Base-by-base conservation (phyloP, 2,329 filamentous ascomycete species). In the Beauveria asiatica region DNA sequence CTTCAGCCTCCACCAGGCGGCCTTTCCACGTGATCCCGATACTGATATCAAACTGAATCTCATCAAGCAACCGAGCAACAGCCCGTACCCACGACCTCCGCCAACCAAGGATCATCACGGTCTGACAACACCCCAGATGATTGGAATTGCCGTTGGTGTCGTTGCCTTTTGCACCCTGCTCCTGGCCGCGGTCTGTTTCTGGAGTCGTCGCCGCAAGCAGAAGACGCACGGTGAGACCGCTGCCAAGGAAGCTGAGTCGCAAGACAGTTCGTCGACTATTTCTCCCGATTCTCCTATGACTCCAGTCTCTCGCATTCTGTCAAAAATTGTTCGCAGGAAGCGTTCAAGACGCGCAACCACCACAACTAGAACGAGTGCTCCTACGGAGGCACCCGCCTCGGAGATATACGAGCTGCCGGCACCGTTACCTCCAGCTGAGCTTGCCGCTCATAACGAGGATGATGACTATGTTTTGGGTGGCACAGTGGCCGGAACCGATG, bases 1-100 rank as follows among this genome's bases (percentile, higher is more conserved):
- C 13, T 85, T 83, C 67, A 81, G 80, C 1, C 66, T 87, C 25
- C 78, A 84, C 59, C 80, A 84, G 65, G 83, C 83, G 10, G 66
- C 67, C 55, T 81, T 83, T 66, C 78, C 83, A n/a, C 64, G 73
- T 51, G 68, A 76, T 13, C 73, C 77, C 2, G 63, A 67, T 39
- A 69, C 62, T 13, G 74, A 76, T 63, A 75, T 73, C 30, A 76
- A 73, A 41, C 68, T 81, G 30, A 67, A 74, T 21, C 68, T 69
- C 13, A 79, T 83, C 44, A 68, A 72, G 13, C 74, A 75, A 48
- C 72, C 78, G 0, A 65, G 70, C 7, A 73, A 77, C 62, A 82
- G 80, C 61, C 74, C 77, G 1, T 82, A 79, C 63, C 78, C 79
- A 2, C 67, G 71, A 1, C 75, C 76, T 1, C 63, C 69, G 11